Conservation (phyloP, 2,329 filamentous ascomycete genomes). For the Aschersonia sp. region DNA sequence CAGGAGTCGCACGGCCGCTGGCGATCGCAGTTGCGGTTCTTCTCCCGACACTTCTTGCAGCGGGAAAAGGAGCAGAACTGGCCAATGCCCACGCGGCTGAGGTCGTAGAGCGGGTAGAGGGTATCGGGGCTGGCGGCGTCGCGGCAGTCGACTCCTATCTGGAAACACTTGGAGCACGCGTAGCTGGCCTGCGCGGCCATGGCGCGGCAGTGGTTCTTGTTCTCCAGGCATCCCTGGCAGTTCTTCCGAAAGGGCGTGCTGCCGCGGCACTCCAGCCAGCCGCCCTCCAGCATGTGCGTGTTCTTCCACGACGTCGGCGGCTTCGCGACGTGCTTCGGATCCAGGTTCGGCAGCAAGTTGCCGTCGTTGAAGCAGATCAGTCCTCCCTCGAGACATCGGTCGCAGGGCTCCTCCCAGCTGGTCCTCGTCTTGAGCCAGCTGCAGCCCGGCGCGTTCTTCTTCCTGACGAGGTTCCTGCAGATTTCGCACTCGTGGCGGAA, state of each 20-base stretch:
- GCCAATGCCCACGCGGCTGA: slow-evolving; percentile 18
- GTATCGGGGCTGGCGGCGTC: neutral
- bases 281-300: slow-evolving; percentile 3
- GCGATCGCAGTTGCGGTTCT: slow-evolving; percentile 16
- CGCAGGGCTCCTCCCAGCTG: slow-evolving; percentile 9
- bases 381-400: slow-evolving; percentile 6
- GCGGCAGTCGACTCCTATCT: slow-evolving; percentile 16
- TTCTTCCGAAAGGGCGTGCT: slow-evolving; percentile 5
- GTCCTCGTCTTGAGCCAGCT: slow-evolving; percentile 9
- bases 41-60: slow-evolving; percentile 11
- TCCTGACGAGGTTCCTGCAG: slow-evolving; percentile 6
- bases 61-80: slow-evolving; percentile 10
- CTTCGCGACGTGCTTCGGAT: neutral
- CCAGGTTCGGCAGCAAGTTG: slow-evolving; percentile 4
- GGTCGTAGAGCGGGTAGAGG: slow-evolving; percentile 11
- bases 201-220: slow-evolving; percentile 8
- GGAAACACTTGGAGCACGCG: slow-evolving; percentile 13
- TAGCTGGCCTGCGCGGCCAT: slow-evolving; percentile 3
- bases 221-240: slow-evolving; percentile 6
- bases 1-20: slow-evolving; percentile 23
- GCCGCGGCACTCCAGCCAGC: slow-evolving; percentile 7
- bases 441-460: slow-evolving; percentile 5
- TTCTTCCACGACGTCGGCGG: slow-evolving; percentile 7
- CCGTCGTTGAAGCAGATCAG: slow-evolving; percentile 9
- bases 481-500: slow-evolving; percentile 11